A percentile compares a stretch with the other conserved stretches of the same genome.
phyloP scores from a whole-genome alignment of 139 green algal genomes.

The Gonium pectorale region DNA sequence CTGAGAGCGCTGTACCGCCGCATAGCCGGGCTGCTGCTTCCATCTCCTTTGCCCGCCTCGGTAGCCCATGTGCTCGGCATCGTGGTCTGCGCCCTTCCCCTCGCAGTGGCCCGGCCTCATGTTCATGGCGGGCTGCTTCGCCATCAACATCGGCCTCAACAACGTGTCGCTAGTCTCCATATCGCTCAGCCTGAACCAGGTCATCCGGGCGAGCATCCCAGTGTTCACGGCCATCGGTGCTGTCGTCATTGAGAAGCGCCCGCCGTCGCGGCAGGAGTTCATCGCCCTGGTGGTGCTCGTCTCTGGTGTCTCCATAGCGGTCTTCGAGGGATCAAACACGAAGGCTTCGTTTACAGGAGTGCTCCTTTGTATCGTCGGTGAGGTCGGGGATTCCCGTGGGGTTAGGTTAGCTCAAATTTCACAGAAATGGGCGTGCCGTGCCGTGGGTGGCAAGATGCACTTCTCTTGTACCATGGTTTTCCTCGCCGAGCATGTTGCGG shows the following conservation, averaged over 20 bases:
- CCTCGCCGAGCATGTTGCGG: too few species aligned
- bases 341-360: slow-evolving; percentile 30
- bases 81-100: neutral
- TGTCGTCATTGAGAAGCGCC: slow-evolving; percentile 50
- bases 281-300: slow-evolving; percentile 56
- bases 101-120: slow-evolving; percentile 50
- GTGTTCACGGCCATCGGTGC: slow-evolving; percentile 52
- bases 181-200: slow-evolving; percentile 64
- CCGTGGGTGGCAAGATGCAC: too few species aligned
- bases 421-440: too few species aligned
- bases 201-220: slow-evolving; percentile 59
- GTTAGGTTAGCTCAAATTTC: too few species aligned
- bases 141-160: slow-evolving; percentile 62
- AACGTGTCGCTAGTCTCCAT: slow-evolving; percentile 59
- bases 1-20: too few species aligned
- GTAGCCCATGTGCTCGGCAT: too few species aligned
- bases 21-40: too few species aligned
- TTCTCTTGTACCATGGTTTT: too few species aligned
- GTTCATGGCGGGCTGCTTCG: slow-evolving; percentile 29
- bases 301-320: slow-evolving; percentile 51
- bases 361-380: slow-evolving; percentile 48
- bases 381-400: too few species aligned
- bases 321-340: slow-evolving; percentile 50
- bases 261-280: slow-evolving; percentile 48
- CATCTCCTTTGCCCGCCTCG: too few species aligned